Evolutionary conservation across 106 monocot species (phyloP).

Genomic region (Dendrobium chrysotoxum): DNA sequence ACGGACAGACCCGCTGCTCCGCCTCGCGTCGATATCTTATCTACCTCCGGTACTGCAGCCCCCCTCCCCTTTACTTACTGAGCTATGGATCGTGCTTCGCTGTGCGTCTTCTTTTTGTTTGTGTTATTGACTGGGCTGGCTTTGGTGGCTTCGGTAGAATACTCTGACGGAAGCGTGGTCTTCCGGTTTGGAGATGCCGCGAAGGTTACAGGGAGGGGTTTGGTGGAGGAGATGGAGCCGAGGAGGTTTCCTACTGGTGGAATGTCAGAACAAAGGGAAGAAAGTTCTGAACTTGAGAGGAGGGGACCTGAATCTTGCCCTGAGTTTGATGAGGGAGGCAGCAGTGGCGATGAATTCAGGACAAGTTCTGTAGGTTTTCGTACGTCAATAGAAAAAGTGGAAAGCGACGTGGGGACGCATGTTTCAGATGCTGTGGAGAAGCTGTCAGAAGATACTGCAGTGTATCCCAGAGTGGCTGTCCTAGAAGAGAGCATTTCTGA

Average conservation of each 20-base stretch:
- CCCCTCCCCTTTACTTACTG: neutral
- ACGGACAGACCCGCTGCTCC: neutral
- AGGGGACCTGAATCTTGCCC: neutral
- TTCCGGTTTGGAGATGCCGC: conserved; percentile 37
- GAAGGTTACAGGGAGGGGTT: neutral
- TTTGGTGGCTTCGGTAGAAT: conserved; percentile 40
- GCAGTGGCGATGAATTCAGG: neutral
- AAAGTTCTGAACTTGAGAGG: conserved; percentile 5
- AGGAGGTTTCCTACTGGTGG: neutral
- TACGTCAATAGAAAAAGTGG: neutral
- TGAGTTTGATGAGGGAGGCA: neutral
- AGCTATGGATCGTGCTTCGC: neutral
- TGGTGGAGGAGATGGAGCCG: conserved; percentile 1
- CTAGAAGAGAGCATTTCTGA: neutral
- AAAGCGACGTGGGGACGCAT: neutral
- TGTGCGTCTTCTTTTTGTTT: neutral
- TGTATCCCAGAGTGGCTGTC: neutral
- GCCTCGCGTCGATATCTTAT: conserved; percentile 13
- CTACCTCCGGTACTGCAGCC: conserved; percentile 23
- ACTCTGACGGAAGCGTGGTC: conserved; percentile 57
- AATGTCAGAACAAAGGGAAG: neutral
- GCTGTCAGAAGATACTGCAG: neutral
- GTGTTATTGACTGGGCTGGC: conserved; percentile 11
- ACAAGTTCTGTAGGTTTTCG: neutral
- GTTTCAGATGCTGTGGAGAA: neutral